A percentile compares a stretch with the other conserved stretches of the same genome.
phyloP scores from a whole-genome alignment of 2,329 filamentous ascomycete species.

The Aspergillus fumigatiaffinis region DNA sequence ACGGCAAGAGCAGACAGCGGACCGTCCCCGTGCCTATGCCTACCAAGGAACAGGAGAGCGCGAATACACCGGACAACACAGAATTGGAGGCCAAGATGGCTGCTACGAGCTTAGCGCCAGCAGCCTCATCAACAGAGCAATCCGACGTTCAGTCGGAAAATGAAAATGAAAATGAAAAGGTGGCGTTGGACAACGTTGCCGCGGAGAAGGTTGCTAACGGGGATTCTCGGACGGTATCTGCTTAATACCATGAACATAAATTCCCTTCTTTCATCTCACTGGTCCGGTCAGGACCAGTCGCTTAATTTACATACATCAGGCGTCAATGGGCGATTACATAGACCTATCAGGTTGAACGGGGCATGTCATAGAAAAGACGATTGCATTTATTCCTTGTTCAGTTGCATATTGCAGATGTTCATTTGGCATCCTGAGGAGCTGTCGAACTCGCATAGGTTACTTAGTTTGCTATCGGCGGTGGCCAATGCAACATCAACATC shows the following conservation, averaged over 20 bases:
- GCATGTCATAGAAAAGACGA: not conserved
- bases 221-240: not conserved
- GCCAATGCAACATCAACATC: too few species aligned
- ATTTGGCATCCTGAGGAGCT: not conserved
- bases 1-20: conserved; percentile 28
- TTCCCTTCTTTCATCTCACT: not conserved
- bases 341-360: not conserved
- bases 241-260: not conserved
- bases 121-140: not conserved
- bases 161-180: not conserved
- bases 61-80: not conserved
- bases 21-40: conserved; percentile 22
- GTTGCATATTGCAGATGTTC: not conserved
- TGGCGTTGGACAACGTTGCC: not conserved
- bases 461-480: not conserved
- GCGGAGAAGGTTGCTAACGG: not conserved
- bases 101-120: not conserved
- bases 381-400: not conserved
- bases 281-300: not conserved
- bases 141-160: not conserved
- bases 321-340: not conserved
- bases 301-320: not conserved
- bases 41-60: not conserved
- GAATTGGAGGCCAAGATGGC: not conserved
- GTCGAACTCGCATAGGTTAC: not conserved